phyloP scores from a whole-genome alignment of 495 filamentous ascomycete species.

The Aspergillus sclerotioniger region DNA sequence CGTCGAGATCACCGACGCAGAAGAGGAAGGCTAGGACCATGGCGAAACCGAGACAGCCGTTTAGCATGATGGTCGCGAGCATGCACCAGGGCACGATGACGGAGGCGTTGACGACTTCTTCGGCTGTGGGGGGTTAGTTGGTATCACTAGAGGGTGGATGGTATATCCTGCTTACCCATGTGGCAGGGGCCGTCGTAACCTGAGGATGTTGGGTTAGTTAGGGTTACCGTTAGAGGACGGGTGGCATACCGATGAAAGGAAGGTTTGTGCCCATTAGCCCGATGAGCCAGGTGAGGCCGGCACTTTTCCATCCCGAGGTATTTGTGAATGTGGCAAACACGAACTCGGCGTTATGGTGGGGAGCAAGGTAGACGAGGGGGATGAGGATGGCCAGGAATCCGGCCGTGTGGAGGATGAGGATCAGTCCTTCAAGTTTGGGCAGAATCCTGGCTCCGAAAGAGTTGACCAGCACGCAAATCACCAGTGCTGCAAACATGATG shows the following conservation, averaged over 20 bases:
- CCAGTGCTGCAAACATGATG: slow-evolving; percentile 32
- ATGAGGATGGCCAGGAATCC: slow-evolving; percentile 44
- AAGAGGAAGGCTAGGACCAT: slow-evolving; percentile 33
- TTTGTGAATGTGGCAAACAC: slow-evolving; percentile 40
- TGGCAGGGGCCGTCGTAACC: not conserved
- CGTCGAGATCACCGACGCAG: slow-evolving; percentile 30
- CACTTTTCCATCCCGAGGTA: slow-evolving; percentile 34
- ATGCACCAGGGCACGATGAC: slow-evolving; percentile 26
- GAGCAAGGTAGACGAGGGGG: slow-evolving; percentile 36
- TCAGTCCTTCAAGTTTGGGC: slow-evolving; percentile 43
- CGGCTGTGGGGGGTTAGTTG: slow-evolving; percentile 7
- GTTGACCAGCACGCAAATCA: slow-evolving; percentile 34
- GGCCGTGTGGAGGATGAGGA: slow-evolving; percentile 42
- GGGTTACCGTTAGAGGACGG: slow-evolving; percentile 2
- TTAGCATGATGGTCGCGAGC: slow-evolving; percentile 28
- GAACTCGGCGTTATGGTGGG: slow-evolving; percentile 18
- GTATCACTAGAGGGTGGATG: not conserved
- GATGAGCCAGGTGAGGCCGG: slow-evolving; percentile 30
- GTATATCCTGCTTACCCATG: not conserved
- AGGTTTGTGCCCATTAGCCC: not conserved
- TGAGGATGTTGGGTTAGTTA: not conserved
- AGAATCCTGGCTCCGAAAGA: slow-evolving; percentile 34
- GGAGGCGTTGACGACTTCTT: slow-evolving; percentile 33
- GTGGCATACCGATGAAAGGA: slow-evolving; percentile 1
- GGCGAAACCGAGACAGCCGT: slow-evolving; percentile 31